These are phyloP conservation scores for Syncephalastrum racemosum DNA, from an alignment of 371 early-diverging fungal species.

Conservation along the genomic window DNA sequence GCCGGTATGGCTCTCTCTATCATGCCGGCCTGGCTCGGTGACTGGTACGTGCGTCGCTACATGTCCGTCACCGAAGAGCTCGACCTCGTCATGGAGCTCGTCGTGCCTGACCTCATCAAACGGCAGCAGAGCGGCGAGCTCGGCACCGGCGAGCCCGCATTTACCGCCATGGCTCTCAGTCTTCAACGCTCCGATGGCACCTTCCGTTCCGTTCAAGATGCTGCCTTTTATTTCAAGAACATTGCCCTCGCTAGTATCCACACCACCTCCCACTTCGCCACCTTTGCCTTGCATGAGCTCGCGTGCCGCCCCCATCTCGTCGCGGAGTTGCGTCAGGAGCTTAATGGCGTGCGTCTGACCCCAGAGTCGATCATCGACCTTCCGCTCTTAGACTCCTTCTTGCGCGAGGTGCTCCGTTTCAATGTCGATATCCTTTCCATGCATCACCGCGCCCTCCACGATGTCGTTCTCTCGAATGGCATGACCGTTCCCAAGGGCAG, in stretches of 20 bases:
- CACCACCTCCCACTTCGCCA: slow-evolving; percentile 37
- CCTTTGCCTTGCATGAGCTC: slow-evolving; percentile 34
- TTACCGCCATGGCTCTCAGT: slow-evolving; percentile 26
- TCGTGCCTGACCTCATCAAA: slow-evolving; percentile 25
- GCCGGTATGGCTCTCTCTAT: slow-evolving; percentile 24
- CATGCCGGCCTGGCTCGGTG: slow-evolving; percentile 26
- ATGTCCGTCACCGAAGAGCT: slow-evolving; percentile 34
- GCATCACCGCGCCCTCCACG: slow-evolving; percentile 33
- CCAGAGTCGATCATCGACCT: slow-evolving; percentile 33
- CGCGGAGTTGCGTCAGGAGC: slow-evolving; percentile 21
- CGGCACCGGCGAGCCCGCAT: slow-evolving; percentile 20
- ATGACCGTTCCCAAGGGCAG: slow-evolving; percentile 42
- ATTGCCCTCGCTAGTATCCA: slow-evolving; percentile 44
- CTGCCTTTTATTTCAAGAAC: slow-evolving; percentile 33
- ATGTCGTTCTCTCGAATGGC: slow-evolving; percentile 40
- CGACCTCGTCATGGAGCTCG: slow-evolving; percentile 28
- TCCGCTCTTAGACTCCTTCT: slow-evolving; percentile 48
- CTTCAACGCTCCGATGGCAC: slow-evolving; percentile 30
- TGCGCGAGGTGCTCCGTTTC: slow-evolving; percentile 47
- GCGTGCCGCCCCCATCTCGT: slow-evolving; percentile 31
- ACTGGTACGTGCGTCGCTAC: slow-evolving; percentile 21
- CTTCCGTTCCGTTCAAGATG: slow-evolving; percentile 21
- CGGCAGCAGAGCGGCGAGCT: slow-evolving; percentile 15
- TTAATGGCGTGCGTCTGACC: slow-evolving; percentile 16
- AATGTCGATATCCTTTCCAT: slow-evolving; percentile 32